Conservation (phyloP, 2,329 filamentous ascomycete genomes). For the Colletotrichum australisinense region DNA sequence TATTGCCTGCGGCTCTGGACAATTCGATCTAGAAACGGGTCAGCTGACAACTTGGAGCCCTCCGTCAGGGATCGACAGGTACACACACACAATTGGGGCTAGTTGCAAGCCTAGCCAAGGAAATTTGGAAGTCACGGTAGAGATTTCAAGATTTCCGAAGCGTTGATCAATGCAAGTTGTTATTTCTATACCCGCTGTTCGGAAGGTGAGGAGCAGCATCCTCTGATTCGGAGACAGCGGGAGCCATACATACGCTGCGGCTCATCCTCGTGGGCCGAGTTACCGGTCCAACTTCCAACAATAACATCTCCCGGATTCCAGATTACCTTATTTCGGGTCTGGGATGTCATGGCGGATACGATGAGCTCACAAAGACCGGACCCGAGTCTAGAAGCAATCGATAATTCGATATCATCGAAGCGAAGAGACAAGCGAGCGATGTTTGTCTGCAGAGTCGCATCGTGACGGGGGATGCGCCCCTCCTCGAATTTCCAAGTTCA, state of each 20-base stretch:
- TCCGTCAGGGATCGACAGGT: not conserved
- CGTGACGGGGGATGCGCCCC: constrained; percentile 9
- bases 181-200: not conserved
- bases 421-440: not conserved
- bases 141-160: constrained; percentile 3
- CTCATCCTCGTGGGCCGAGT: not conserved
- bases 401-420: not conserved
- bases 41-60: not conserved
- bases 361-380: not conserved
- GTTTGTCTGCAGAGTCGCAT: constrained; percentile 17
- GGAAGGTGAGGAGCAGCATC: not conserved
- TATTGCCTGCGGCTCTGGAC: not conserved
- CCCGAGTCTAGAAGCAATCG: not conserved
- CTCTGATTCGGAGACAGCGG: not conserved
- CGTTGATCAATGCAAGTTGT: not conserved
- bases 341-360: not conserved
- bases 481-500: constrained; percentile 20
- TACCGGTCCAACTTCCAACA: not conserved
- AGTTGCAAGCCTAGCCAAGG: not conserved
- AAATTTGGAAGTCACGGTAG: not conserved
- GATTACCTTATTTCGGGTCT: constrained; percentile 3
- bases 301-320: not conserved
- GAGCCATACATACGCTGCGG: not conserved
- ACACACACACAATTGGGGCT: not conserved
- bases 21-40: not conserved